phyloP scores from a whole-genome alignment of 768 basidiomycete species.

The Lactarius sanguifluus region DNA sequence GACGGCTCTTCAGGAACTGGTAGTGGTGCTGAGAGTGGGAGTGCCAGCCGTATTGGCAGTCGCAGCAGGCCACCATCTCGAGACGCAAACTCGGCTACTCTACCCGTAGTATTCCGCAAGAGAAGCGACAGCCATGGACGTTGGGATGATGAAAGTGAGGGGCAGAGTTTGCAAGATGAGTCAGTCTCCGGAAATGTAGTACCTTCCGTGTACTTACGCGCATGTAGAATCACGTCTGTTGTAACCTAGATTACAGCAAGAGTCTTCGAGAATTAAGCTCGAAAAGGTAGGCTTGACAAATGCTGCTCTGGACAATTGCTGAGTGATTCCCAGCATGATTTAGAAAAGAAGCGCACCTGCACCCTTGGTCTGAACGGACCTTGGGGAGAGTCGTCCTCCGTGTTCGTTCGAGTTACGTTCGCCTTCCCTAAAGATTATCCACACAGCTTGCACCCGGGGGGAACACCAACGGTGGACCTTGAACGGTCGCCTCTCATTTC shows the following conservation, averaged over 20 bases:
- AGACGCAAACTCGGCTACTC: slow-evolving; percentile 14
- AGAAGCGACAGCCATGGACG: slow-evolving; percentile 51
- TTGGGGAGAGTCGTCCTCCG: slow-evolving; percentile 84
- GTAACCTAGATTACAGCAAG: slow-evolving; percentile 55
- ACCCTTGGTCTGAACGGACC: slow-evolving; percentile 87
- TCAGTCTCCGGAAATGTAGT: slow-evolving; percentile 37
- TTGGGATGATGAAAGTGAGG: slow-evolving; percentile 38
- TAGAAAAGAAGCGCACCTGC: slow-evolving; percentile 72
- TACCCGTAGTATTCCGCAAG: slow-evolving; percentile 31
- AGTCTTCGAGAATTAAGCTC: slow-evolving; percentile 69
- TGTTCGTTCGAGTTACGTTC: slow-evolving; percentile 87
- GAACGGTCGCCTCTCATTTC: slow-evolving; percentile 83
- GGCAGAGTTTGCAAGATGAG: slow-evolving; percentile 72
- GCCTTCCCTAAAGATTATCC: slow-evolving; percentile 87
- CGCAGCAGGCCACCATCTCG: slow-evolving; percentile 36
- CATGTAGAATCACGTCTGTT: slow-evolving; percentile 68
- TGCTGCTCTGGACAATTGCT: background rate
- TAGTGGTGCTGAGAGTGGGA: slow-evolving; percentile 49
- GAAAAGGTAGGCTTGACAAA: slow-evolving; percentile 60
- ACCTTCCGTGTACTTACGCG: background rate
- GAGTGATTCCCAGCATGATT: slow-evolving; percentile 50
- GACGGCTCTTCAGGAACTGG: slow-evolving; percentile 58
- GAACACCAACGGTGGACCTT: slow-evolving; percentile 73
- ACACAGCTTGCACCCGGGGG: slow-evolving; percentile 55
- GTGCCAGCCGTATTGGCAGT: slow-evolving; percentile 47